Evolutionary conservation across 805 yeast species (phyloP), one percentile per base, ranked within the genome.

Genomic region (Teunomyces panamensis): DNA sequence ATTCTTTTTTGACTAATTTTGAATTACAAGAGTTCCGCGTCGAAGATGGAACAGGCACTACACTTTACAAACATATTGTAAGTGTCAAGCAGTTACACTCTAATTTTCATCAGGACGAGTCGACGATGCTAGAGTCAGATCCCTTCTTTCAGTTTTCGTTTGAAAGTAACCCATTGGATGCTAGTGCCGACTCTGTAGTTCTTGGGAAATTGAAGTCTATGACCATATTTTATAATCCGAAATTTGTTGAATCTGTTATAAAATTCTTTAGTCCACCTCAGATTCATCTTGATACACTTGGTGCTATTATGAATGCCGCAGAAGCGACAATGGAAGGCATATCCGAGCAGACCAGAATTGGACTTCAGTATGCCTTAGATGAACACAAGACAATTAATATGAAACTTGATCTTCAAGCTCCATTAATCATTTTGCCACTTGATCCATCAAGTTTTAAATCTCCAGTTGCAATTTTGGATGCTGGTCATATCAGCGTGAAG

Each of bases 291-390:
- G 96, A 91, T 58, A 90, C 97, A 0, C 82, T 94, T 17, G 92
- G 90, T 32, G 94, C 94, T 8, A 80, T 95, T 24, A 81, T 94
- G 81, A 85, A 81, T 64, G 98, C 97, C 1, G 99, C 99, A 0
- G 96, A 91, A 52, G 88, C 91, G 0, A 91, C 97, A 0, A 86
- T 94, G 49, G 97, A 90, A 59, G 97, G 95, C 1, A 73, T 94
- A 52, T 84, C 97, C 0, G 75, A 84, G 24, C 96, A 90, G 62
- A 94, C 98, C 0, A 75, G 97, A 58, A 77, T 94, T 52, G 98
- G 98, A 0, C 75, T 94, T 16, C 96, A 92, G 67, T 90, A 94
- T 55, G 94, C 97, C 0, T 75, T 95, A 56, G 96, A 90, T 52
- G 96, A 92, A 57, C 99, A 94, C 67, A 91, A 90, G 62, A 92